Conservation (phyloP, 2,329 filamentous ascomycete species). For the Fusarium pseudocircinatum region DNA sequence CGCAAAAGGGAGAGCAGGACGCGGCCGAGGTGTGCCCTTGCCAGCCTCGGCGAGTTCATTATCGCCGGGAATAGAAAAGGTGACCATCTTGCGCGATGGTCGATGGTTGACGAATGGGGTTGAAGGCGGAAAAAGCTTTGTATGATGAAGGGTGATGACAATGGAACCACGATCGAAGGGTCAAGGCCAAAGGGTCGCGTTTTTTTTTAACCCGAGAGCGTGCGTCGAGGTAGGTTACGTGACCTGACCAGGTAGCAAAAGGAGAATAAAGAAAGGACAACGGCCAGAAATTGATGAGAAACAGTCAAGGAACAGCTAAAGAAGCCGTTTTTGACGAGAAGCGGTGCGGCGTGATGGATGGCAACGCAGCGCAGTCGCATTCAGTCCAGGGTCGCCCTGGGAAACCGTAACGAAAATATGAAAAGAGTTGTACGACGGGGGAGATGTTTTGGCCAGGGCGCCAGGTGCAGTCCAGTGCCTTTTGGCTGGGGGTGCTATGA, state of each 20-base stretch:
- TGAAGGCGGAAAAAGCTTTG: constrained; percentile 5
- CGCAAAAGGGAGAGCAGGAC: constrained; percentile 55
- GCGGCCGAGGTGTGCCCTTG: constrained; percentile 51
- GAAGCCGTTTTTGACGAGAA: constrained; percentile 31
- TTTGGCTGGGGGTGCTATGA: constrained; percentile 30
- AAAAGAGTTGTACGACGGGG: constrained; percentile 34
- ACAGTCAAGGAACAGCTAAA: constrained; percentile 26
- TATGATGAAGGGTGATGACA: constrained; percentile 16
- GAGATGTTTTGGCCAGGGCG: constrained; percentile 39
- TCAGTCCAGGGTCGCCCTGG: constrained; percentile 43
- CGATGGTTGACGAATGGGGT: constrained; percentile 1
- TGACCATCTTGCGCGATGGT: constrained; percentile 47
- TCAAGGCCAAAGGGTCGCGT: constrained; percentile 23
- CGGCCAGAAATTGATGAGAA: constrained; percentile 20
- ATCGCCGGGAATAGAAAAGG: constrained; percentile 52
- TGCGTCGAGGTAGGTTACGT: constrained; percentile 4
- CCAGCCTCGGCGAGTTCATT: constrained; percentile 44
- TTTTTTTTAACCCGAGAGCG: constrained; percentile 24
- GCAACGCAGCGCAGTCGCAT: constrained; percentile 45
- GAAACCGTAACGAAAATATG: constrained; percentile 44
- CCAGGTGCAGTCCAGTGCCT: constrained; percentile 17
- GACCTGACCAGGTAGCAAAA: constrained; percentile 14
- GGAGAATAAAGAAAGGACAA: constrained; percentile 11
- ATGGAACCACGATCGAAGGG: constrained; percentile 23
- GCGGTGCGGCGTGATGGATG: constrained; percentile 44